Conservation (phyloP, 768 basidiomycete species). For the Chalciporus pseudorubinellus region DNA sequence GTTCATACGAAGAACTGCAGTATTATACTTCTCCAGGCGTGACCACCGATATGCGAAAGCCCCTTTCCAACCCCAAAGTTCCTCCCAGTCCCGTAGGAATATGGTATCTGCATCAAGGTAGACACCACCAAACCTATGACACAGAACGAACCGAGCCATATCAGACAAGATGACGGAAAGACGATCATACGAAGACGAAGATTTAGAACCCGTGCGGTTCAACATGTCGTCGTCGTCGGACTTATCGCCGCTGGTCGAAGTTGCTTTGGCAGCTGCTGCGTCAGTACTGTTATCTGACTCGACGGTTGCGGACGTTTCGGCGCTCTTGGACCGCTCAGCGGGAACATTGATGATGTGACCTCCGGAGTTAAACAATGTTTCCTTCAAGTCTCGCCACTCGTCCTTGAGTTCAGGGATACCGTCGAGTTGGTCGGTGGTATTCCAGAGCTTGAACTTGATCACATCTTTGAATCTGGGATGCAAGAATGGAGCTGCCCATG, state of each 20-base stretch:
- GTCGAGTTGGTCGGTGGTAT: slow-evolving; percentile 95
- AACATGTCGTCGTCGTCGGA: slow-evolving; percentile 51
- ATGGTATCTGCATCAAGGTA: slow-evolving; percentile 98
- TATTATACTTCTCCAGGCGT: slow-evolving; percentile 90
- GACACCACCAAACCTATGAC: slow-evolving; percentile 93
- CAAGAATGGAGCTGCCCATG: slow-evolving; percentile 94
- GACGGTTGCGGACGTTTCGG: slow-evolving; percentile 18
- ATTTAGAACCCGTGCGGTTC: slow-evolving; percentile 87
- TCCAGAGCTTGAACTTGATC: slow-evolving; percentile 96
- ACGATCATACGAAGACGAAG: slow-evolving; percentile 82
- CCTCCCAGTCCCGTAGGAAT: slow-evolving; percentile 96
- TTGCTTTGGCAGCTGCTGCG: slow-evolving; percentile 14
- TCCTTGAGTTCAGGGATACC: slow-evolving; percentile 84
- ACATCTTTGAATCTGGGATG: slow-evolving; percentile 89
- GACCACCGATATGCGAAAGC: slow-evolving; percentile 98
- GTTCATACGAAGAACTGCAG: slow-evolving; percentile 92
- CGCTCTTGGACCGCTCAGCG: slow-evolving; percentile 36
- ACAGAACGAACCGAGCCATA: slow-evolving; percentile 96
- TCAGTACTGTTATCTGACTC: slow-evolving; percentile 26
- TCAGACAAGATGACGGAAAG: slow-evolving; percentile 93
- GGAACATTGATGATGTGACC: slow-evolving; percentile 72
- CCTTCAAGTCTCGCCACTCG: slow-evolving; percentile 78
- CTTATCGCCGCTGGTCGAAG: slow-evolving; percentile 28
- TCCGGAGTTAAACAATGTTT: slow-evolving; percentile 84
- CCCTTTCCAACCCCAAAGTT: slow-evolving; percentile 95